Percentiles rank a stretch among this genome's conserved stretches.
Conservation (phyloP, 1,139 yeast genomes). For the Taiozyma sp. region DNA sequence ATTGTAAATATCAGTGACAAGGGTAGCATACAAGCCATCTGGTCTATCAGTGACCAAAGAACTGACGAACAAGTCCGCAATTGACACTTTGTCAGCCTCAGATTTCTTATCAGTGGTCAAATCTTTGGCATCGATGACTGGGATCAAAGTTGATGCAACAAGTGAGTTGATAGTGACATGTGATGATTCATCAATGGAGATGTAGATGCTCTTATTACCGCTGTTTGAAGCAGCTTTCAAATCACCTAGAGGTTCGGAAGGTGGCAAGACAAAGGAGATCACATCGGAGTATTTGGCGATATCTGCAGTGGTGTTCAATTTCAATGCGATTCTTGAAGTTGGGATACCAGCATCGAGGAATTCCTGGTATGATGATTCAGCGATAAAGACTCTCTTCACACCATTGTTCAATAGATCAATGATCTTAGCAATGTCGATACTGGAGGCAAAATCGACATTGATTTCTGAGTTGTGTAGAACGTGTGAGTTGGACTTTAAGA, state of each 20-base stretch:
- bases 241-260: conserved; percentile 21
- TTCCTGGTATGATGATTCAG: conserved; percentile 29
- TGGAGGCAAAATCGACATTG: conserved; percentile 12
- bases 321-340: conserved; percentile 22
- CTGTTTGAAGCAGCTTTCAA: conserved; percentile 25
- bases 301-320: conserved; percentile 7
- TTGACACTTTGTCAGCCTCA: conserved; percentile 32
- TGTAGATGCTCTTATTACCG: conserved; percentile 42
- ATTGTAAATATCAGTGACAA: conserved; percentile 65
- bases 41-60: conserved; percentile 72
- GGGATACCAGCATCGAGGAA: conserved; percentile 54
- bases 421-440: conserved; percentile 37
- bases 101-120: conserved; percentile 34
- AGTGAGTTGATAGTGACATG: conserved; percentile 22
- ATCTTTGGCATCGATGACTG: conserved; percentile 37
- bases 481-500: conserved; percentile 7
- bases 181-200: conserved; percentile 18
- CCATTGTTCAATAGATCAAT: conserved; percentile 66
- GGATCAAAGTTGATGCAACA: conserved; percentile 39
- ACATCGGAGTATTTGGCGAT: conserved; percentile 11
- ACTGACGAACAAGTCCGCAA: conserved; percentile 48
- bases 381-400: conserved; percentile 45
- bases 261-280: conserved; percentile 21
- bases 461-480: conserved; percentile 8
- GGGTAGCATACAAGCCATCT: conserved; percentile 81